Conservation (phyloP, 2,329 filamentous ascomycete genomes). For the Beauveria caledonica region DNA sequence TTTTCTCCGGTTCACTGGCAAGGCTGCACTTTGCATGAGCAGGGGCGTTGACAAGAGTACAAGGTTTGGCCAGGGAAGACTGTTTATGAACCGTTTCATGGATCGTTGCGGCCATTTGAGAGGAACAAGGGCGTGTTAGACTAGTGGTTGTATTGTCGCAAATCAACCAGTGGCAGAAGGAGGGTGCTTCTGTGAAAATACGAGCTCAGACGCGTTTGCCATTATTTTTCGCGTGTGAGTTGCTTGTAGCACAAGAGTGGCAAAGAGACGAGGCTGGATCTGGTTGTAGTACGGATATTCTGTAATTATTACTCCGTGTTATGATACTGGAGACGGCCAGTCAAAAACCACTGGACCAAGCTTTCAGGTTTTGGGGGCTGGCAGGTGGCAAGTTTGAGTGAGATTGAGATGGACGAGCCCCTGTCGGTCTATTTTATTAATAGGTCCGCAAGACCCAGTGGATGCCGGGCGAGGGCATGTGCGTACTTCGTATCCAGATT, state of each 20-base stretch:
- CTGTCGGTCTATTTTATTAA: neutral
- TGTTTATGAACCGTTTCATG: too few relatives aligned
- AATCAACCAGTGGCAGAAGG: too few relatives aligned
- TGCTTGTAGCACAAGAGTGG: too few relatives aligned
- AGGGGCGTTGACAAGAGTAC: neutral
- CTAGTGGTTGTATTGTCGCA: too few relatives aligned
- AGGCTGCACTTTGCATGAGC: neutral
- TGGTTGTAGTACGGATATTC: too few relatives aligned
- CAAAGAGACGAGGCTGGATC: too few relatives aligned
- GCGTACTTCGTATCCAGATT: neutral
- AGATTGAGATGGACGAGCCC: slow-evolving; percentile 2
- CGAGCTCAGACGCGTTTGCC: too few relatives aligned
- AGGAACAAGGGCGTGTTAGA: neutral
- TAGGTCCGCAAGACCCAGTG: neutral
- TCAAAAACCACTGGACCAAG: neutral
- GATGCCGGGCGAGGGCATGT: neutral
- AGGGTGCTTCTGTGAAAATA: too few relatives aligned
- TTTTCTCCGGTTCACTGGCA: neutral
- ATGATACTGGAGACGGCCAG: neutral
- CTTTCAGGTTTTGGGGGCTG: neutral
- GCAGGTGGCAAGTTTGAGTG: neutral
- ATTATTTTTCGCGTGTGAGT: too few relatives aligned
- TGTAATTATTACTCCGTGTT: too few relatives aligned
- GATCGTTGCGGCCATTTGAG: too few relatives aligned
- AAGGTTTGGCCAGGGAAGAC: neutral